Percentiles rank a stretch among this genome's conserved stretches.
Evolutionary conservation across 192 early-diverging fungal species (phyloP).

Genomic region (Coemansia reversa): DNA sequence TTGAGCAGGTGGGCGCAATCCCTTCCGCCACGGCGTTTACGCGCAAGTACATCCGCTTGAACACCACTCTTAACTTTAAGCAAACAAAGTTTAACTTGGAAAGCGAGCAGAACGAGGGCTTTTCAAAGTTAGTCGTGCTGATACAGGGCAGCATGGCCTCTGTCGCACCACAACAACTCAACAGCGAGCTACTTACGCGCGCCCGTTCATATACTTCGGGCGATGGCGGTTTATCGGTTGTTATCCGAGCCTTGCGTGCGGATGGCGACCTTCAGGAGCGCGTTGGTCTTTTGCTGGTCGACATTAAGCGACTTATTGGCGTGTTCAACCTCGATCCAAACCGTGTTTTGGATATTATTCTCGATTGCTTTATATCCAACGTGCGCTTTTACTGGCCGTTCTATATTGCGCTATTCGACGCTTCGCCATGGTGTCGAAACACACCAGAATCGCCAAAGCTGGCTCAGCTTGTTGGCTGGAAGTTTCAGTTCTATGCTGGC

Average conservation of each 20-base stretch:
- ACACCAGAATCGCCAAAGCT: constrained; percentile 30
- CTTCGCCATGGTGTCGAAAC: constrained; percentile 45
- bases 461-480: constrained; percentile 50
- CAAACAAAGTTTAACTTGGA: constrained; percentile 54
- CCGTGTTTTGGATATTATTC: constrained; percentile 46
- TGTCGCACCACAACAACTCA: constrained; percentile 19
- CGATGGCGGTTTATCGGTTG: background rate
- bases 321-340: constrained; percentile 48
- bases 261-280: constrained; percentile 20
- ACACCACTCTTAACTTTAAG: constrained; percentile 49
- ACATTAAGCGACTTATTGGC: constrained; percentile 47
- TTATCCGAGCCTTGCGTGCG: constrained; percentile 26
- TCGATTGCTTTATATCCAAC: constrained; percentile 51
- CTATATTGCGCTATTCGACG: constrained; percentile 46
- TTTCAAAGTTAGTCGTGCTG: constrained; percentile 44
- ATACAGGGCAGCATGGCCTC: constrained; percentile 40
- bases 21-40: constrained; percentile 30
- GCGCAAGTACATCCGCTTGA: constrained; percentile 39
- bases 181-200: constrained; percentile 14
- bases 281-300: constrained; percentile 21
- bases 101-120: constrained; percentile 51
- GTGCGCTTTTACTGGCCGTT: constrained; percentile 49
- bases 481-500: constrained; percentile 39
- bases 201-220: background rate
- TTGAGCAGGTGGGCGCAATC: constrained; percentile 33